Evolutionary conservation across 2,329 filamentous ascomycete species (phyloP).

Genomic region (Dothideomycetes sp.): DNA sequence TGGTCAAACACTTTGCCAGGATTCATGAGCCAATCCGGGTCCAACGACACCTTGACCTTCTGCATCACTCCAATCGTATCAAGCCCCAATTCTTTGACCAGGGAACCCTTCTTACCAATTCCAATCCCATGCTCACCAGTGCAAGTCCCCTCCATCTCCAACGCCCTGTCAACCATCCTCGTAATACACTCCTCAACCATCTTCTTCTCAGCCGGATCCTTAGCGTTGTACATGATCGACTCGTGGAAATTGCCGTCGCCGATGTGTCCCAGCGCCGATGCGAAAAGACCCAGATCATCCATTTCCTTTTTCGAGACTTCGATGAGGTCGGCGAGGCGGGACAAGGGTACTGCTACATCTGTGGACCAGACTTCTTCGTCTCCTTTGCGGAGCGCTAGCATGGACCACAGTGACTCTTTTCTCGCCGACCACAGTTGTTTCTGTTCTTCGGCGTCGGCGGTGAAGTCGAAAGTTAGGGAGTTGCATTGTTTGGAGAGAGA

Average conservation of each 20-base stretch:
- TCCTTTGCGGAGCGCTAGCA: slow-evolving; percentile 47
- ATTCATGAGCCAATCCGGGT: slow-evolving; percentile 84
- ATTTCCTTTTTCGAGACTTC: slow-evolving; percentile 85
- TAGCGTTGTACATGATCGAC: slow-evolving; percentile 77
- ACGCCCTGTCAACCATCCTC: slow-evolving; percentile 80
- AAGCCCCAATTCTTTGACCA: slow-evolving; percentile 68
- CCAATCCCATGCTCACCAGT: slow-evolving; percentile 84
- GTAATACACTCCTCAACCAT: slow-evolving; percentile 75
- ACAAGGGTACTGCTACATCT: slow-evolving; percentile 53
- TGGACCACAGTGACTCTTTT: slow-evolving; percentile 53
- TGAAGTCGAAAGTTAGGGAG: slow-evolving; percentile 47
- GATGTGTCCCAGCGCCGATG: slow-evolving; percentile 79
- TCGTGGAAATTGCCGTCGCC: slow-evolving; percentile 94
- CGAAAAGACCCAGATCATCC: slow-evolving; percentile 76
- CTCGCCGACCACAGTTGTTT: slow-evolving; percentile 51
- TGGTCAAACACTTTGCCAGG: slow-evolving; percentile 81
- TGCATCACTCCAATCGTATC: slow-evolving; percentile 80
- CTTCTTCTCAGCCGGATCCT: slow-evolving; percentile 57
- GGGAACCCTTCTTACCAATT: slow-evolving; percentile 72
- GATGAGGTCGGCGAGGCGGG: slow-evolving; percentile 52
- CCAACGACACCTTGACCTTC: slow-evolving; percentile 70
- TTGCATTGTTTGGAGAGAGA: slow-evolving; percentile 55
- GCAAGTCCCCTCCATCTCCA: slow-evolving; percentile 91
- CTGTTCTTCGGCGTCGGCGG: slow-evolving; percentile 44
- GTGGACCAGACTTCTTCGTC: slow-evolving; percentile 53